Percentiles rank a stretch among this genome's conserved stretches.
Conservation (phyloP, 1,284 basidiomycete genomes). For the Porogramme epimiltina region DNA sequence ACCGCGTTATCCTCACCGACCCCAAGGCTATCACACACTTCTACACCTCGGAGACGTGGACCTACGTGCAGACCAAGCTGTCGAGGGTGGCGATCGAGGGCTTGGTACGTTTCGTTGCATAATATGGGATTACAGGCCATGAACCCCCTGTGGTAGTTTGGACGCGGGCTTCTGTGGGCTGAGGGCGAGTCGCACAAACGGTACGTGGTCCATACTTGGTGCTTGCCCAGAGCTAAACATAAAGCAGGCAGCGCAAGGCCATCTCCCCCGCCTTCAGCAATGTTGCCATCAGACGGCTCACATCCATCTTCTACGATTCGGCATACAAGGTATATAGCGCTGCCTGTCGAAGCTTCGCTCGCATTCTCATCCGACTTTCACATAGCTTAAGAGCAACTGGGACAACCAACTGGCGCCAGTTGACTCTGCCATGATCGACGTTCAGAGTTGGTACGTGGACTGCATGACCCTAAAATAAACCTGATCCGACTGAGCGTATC, state of each 20-base stretch:
- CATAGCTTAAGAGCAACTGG: conserved; percentile 53
- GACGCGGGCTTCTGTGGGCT: conserved; percentile 49
- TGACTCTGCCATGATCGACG: conserved; percentile 46
- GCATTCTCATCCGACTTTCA: no score
- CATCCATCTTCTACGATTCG: conserved; percentile 43
- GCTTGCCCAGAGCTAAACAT: background rate
- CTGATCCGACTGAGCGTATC: background rate
- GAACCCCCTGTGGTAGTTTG: conserved; percentile 48
- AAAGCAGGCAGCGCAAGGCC: conserved; percentile 41
- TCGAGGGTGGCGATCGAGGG: conserved; percentile 41
- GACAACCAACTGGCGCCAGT: conserved; percentile 45
- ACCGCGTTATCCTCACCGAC: conserved; percentile 48
- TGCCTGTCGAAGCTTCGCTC: background rate
- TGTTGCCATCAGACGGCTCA: conserved; percentile 38
- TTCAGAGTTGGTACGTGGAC: conserved; percentile 43
- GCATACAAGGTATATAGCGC: conserved; percentile 47
- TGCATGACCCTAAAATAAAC: background rate
- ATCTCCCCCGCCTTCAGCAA: conserved; percentile 44
- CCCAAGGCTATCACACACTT: conserved; percentile 57
- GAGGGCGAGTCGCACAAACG: conserved; percentile 53
- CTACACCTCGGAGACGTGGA: conserved; percentile 49
- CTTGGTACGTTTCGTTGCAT: conserved; percentile 36
- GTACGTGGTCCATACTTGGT: conserved; percentile 7
- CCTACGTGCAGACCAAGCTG: conserved; percentile 40
- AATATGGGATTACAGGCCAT: background rate